Evolutionary conservation across 176 grass and related monocot genomes (phyloP), one percentile per base, ranked within the genome.

Genomic region (Paspalum vaginatum): DNA sequence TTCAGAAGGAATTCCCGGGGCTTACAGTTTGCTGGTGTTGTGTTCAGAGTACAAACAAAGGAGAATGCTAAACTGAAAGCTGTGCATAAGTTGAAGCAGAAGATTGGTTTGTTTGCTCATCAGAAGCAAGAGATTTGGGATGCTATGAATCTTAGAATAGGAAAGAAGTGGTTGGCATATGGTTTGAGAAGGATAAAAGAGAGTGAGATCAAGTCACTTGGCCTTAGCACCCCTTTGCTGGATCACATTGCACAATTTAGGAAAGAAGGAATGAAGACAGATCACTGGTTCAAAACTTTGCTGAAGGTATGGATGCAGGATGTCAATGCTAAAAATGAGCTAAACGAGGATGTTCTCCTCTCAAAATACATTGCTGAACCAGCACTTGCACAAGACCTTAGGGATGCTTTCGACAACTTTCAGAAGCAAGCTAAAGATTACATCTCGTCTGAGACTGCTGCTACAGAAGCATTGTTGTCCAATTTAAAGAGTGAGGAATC

Each of bases 191-290:
- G 90, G 78, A 68, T 98, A 70, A 94, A 94, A 89, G 95, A 98
- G 79, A 94, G 92, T 82, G 95, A 98, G 87, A 98, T 98, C 74
- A 89, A 98, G 55, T 70, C 89, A 51, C 92, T 98, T 50, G 78
- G 84, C 47, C 87, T 98, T 70, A 94, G 91, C 75, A 94, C 92
- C 45, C 95, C 90, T 41, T 87, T 93, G 79, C 50, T 98, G 75
- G 95, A 98, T 84, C 83, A 98, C 49, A 79, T 98, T 63, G 84
- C 92, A 54, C 85, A 94, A 75, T 94, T 87, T 68, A 91, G 90
- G 41, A 98, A 98, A 89, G 92, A 93, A n/a, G 90, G 92, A 20
- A 98, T 98, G 95, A 85, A 91, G 87, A 94, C 95, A 64, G 95
- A 98, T 60, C 92, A 98, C 85, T 98, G 95, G 92, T 94, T 89